Evolutionary conservation across 2,329 filamentous ascomycete species (phyloP), one percentile per base, ranked within the genome.

Genomic region (Knoxdaviesia capensis): DNA sequence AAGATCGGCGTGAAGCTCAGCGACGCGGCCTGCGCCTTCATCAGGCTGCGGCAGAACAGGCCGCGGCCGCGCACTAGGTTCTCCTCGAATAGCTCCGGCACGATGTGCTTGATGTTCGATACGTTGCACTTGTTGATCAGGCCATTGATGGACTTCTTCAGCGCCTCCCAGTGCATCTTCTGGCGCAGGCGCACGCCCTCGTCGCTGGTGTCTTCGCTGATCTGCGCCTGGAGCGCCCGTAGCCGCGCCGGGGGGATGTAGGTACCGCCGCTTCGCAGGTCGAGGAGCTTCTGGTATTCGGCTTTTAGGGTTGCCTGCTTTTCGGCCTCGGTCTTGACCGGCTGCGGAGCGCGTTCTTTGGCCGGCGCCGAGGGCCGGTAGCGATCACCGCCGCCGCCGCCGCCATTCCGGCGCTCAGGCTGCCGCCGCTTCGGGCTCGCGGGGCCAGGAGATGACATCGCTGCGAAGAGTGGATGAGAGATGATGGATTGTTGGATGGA

Each of bases 101-200:
- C 86, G 47, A 98, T 94, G 55, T 82, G 74, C 61, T 98, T 96
- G 69, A 98, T 96, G 59, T 98, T 98, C 33, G 82, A 84, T 43
- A 88, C 83, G 61, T 96, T 96, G 66, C 94, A 82, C 66, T 98
- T 98, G 71, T 98, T 98, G 69, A 98, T 94, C 49, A 98, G 65
- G 52, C 90, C 90, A 56, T 98, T 96, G 62, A 98, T 94, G 40
- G 83, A 90, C 67, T 98, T 98, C 66, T 98, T 98, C 54, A 98
- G 65, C 8, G 88, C 88, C 61, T 98, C 90, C 90, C 90, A 98
- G 41, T 48, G 47, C 38, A 48, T 43, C 43, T 48, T 48, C 41
- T 48, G 47, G 6, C 87, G 86, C 84, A 98, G 93, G 52, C 90
- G 83, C 69, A 96, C 90, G 56, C 94, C 96, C 62, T 96, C 90